phyloP scores from a whole-genome alignment of 2,329 filamentous ascomycete genomes.

The Cladosporium sphaerospermum region DNA sequence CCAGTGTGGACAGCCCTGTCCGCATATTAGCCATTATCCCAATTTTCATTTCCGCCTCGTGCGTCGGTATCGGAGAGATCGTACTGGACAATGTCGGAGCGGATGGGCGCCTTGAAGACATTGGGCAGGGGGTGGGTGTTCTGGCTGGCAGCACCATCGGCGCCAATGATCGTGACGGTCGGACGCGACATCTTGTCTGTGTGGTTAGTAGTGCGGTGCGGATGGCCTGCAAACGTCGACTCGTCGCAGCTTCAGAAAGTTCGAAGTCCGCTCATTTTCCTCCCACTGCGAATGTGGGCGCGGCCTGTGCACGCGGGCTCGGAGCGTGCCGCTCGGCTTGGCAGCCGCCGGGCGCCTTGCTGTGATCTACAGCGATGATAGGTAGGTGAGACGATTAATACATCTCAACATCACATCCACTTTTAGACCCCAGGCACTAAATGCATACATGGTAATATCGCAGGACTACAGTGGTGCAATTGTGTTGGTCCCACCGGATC shows the following conservation, averaged over 20 bases:
- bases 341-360: background rate
- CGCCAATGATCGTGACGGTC: slow-evolving; percentile 94
- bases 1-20: slow-evolving; percentile 78
- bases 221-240: slow-evolving; percentile 7
- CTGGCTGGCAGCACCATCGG: slow-evolving; percentile 88
- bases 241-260: slow-evolving; percentile 4
- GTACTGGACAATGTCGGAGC: slow-evolving; percentile 97
- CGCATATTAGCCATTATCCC: slow-evolving; percentile 23
- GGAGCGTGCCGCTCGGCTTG: slow-evolving; percentile 3
- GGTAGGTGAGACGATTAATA: too few relatives aligned
- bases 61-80: slow-evolving; percentile 28
- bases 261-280: slow-evolving; percentile 3
- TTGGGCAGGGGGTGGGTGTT: slow-evolving; percentile 87
- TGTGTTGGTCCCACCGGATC: too few relatives aligned
- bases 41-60: slow-evolving; percentile 5
- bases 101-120: slow-evolving; percentile 96
- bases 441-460: too few relatives aligned
- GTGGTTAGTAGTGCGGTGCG: slow-evolving; percentile 9
- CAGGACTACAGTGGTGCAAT: too few relatives aligned
- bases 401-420: too few relatives aligned
- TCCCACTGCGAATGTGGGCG: slow-evolving; percentile 1
- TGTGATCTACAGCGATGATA: too few relatives aligned
- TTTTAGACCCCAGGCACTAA: too few relatives aligned
- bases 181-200: slow-evolving; percentile 51
- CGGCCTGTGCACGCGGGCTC: slow-evolving; percentile 2